Conservation (phyloP, 108 stramenopile species). For the Nannochloropsis granulata region DNA sequence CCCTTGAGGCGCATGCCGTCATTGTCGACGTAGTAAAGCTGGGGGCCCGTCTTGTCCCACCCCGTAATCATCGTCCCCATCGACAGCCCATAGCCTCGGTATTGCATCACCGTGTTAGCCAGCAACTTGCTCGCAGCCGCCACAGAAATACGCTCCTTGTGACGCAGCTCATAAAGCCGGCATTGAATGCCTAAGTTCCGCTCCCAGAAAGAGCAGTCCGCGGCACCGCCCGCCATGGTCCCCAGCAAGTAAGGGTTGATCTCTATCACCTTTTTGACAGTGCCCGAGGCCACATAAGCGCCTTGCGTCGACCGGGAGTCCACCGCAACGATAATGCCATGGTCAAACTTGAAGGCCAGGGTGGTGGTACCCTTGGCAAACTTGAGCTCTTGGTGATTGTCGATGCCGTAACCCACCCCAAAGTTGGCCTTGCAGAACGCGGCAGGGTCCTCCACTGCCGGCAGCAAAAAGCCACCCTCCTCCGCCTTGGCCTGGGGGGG, state of each 20-base stretch:
- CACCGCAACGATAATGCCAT: slow-evolving; percentile 46
- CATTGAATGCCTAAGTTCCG: slow-evolving; percentile 83
- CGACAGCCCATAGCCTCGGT: slow-evolving; percentile 92
- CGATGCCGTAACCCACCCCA: slow-evolving; percentile 36
- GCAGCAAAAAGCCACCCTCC: background rate
- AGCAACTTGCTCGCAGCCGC: slow-evolving; percentile 92
- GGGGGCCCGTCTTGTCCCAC: slow-evolving; percentile 96
- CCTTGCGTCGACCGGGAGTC: slow-evolving; percentile 98
- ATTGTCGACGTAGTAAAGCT: slow-evolving; percentile 98
- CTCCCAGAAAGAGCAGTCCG: slow-evolving; percentile 99
- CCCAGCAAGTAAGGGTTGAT: slow-evolving; percentile 97
- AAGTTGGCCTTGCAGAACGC: slow-evolving; percentile 38
- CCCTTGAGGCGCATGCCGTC: slow-evolving; percentile 95
- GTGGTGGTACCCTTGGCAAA: slow-evolving; percentile 95
- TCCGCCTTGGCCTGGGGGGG: background rate
- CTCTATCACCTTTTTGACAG: slow-evolving; percentile 94
- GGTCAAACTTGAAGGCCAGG: slow-evolving; percentile 94
- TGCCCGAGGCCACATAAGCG: slow-evolving; percentile 53
- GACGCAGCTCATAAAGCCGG: slow-evolving; percentile 86
- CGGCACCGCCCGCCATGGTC: slow-evolving; percentile 97
- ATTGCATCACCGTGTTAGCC: slow-evolving; percentile 80
- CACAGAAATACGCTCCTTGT: slow-evolving; percentile 91
- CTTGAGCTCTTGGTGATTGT: slow-evolving; percentile 43
- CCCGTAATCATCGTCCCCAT: slow-evolving; percentile 98
- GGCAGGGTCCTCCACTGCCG: slow-evolving; percentile 30